Base-by-base conservation (phyloP, 2,329 filamentous ascomycete genomes). In the Colletotrichum siamense region DNA sequence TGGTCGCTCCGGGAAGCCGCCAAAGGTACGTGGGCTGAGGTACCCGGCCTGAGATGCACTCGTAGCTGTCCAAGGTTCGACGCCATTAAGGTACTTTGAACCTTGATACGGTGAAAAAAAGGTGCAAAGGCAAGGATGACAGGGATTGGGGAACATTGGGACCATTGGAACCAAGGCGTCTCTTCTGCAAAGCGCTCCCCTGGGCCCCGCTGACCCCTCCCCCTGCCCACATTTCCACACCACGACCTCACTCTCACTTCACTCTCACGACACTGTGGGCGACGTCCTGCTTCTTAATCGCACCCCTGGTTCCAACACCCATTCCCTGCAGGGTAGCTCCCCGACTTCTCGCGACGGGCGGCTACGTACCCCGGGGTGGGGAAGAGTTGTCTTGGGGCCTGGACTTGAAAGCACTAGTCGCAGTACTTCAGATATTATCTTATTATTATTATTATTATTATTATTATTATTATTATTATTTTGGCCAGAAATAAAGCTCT, bases 351-450 rank as follows among this genome's bases (percentile, higher is more conserved):
- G 65, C 70, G 73, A 69, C 32, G 59, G 59, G 74, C 64, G 74
- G 74, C 70, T 74, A 74, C 70, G 74, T 69, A 76, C 70, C 74
- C 70, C 73, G 70, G 36, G 70, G 64, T 69, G 64, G 74, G 24
- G 8, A 69, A 30, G 24, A 8, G 65, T 69, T 71, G 64, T 32
- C n/a, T 59, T 30, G 59, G 32, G 18, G 24, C 52, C 39, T 62
- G 34, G 34, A 36, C 36, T 65, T 65, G 52, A 28, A 30, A 30
- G 44, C 24, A 49, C 44, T 22, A 49, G 39, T 39, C 8, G 8
- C 8, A n/a, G 39, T n/a, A 49, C n/a, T 22, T 22, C 44, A 49
- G n/a, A 49, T 49, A 49, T 22, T 49, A 49, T n/a, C 16, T n/a
- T 44, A 18, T 44, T 44, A n/a, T 44, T 44, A 44, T n/a, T n/a